Conservation (phyloP, 345 rosid species). For the Euphorbia tirucalli region DNA sequence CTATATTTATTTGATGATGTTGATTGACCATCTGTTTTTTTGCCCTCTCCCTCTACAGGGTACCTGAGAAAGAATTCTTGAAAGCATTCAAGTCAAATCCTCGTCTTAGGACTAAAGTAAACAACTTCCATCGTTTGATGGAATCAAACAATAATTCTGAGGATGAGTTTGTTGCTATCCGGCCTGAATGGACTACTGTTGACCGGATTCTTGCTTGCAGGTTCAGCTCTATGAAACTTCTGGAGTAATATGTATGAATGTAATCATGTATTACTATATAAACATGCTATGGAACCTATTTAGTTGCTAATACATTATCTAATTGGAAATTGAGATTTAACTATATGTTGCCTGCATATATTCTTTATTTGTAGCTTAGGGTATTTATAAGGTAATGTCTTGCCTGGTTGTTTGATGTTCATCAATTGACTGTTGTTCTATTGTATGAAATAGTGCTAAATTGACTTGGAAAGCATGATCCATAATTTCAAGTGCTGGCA, state of each 20-base stretch:
- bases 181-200: conserved; percentile 98
- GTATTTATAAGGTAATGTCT: background rate
- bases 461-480: background rate
- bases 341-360: background rate
- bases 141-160: conserved; percentile 59
- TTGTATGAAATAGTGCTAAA: background rate
- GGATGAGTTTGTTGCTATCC: conserved; percentile 85
- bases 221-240: conserved; percentile 30
- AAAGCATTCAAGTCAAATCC: conserved; percentile 94
- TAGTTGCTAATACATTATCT: no score
- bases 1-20: conserved; percentile 7
- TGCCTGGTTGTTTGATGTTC: background rate
- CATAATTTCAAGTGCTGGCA: background rate
- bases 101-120: conserved; percentile 81
- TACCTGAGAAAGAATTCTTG: conserved; percentile 85
- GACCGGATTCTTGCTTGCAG: conserved; percentile 96
- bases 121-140: conserved; percentile 85
- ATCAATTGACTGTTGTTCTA: background rate
- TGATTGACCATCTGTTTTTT: conserved; percentile 12
- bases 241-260: background rate
- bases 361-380: conserved; percentile 1
- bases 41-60: conserved; percentile 41
- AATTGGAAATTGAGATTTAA: background rate
- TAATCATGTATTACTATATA: background rate
- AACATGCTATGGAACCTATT: background rate